phyloP scores from a whole-genome alignment of 768 basidiomycete species.

The Leccinum boreale region DNA sequence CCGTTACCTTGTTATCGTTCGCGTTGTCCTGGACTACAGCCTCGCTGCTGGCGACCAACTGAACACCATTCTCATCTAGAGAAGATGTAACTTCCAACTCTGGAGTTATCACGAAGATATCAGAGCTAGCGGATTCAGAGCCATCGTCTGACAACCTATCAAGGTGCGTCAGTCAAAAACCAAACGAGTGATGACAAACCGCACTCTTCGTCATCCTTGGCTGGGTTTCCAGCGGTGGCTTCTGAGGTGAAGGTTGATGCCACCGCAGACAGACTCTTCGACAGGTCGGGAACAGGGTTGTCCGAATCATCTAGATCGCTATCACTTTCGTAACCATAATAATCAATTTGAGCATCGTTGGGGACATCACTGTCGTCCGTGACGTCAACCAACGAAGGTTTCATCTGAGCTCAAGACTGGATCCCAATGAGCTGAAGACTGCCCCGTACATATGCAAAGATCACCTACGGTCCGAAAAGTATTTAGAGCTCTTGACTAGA shows the following conservation, averaged over 20 bases:
- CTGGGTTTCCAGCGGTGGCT: background rate
- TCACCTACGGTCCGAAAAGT: background rate
- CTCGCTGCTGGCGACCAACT: too few relatives aligned
- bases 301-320: background rate
- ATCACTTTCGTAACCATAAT: background rate
- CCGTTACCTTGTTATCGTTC: too few relatives aligned
- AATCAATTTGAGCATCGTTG: background rate
- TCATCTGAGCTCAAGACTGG: background rate
- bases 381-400: background rate
- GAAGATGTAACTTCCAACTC: too few relatives aligned
- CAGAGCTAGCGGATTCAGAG: too few relatives aligned
- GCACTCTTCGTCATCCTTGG: background rate
- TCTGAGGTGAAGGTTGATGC: background rate
- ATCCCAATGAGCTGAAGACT: background rate
- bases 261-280: background rate
- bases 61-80: too few relatives aligned
- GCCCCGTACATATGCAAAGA: background rate
- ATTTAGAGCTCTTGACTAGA: background rate
- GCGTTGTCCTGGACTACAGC: too few relatives aligned
- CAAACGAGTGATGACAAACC: background rate
- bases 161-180: too few relatives aligned
- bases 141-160: too few relatives aligned
- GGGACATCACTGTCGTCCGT: background rate
- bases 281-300: background rate
- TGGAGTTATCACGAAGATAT: too few relatives aligned